phyloP scores from a whole-genome alignment of 805 yeast species.

The Metschnikowia baotianmanensis region DNA sequence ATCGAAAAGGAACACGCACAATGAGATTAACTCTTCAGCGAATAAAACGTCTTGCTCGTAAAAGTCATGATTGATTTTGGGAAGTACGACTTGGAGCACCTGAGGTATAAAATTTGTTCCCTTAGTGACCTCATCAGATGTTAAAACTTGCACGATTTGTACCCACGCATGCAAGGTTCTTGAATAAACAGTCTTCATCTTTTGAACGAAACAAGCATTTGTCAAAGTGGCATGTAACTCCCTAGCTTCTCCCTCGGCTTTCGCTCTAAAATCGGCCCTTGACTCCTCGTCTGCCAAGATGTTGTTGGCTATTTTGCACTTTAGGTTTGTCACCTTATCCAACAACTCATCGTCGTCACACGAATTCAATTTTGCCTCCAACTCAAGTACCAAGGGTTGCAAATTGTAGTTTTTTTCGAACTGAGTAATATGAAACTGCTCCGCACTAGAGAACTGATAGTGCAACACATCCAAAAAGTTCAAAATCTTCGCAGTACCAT shows the following conservation, averaged over 20 bases:
- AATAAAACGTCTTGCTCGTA: slow-evolving; percentile 61
- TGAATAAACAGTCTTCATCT: slow-evolving; percentile 53
- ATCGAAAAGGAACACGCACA: slow-evolving; percentile 69
- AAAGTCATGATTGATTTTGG: slow-evolving; percentile 67
- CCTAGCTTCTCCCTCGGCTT: slow-evolving; percentile 26
- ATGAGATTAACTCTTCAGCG: slow-evolving; percentile 73
- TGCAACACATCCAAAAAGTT: slow-evolving; percentile 67
- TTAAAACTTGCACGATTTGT: slow-evolving; percentile 68
- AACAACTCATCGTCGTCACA: slow-evolving; percentile 19
- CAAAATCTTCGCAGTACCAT: slow-evolving; percentile 65
- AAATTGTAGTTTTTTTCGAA: slow-evolving; percentile 30
- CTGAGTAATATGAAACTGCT: slow-evolving; percentile 35
- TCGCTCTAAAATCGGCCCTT: slow-evolving; percentile 24
- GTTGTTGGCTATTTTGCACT: slow-evolving; percentile 22
- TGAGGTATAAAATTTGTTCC: slow-evolving; percentile 64
- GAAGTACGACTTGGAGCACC: slow-evolving; percentile 70
- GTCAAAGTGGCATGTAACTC: slow-evolving; percentile 39
- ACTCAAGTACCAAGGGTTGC: slow-evolving; percentile 37
- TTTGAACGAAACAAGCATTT: slow-evolving; percentile 45
- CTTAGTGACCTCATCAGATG: slow-evolving; percentile 48
- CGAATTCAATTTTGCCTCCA: slow-evolving; percentile 14
- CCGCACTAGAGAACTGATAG: slow-evolving; percentile 47
- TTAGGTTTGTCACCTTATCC: slow-evolving; percentile 21
- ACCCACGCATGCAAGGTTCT: slow-evolving; percentile 80
- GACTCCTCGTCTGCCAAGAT: slow-evolving; percentile 19